phyloP scores from a whole-genome alignment of 2,329 filamentous ascomycete genomes.

The Sporothrix curviconia region DNA sequence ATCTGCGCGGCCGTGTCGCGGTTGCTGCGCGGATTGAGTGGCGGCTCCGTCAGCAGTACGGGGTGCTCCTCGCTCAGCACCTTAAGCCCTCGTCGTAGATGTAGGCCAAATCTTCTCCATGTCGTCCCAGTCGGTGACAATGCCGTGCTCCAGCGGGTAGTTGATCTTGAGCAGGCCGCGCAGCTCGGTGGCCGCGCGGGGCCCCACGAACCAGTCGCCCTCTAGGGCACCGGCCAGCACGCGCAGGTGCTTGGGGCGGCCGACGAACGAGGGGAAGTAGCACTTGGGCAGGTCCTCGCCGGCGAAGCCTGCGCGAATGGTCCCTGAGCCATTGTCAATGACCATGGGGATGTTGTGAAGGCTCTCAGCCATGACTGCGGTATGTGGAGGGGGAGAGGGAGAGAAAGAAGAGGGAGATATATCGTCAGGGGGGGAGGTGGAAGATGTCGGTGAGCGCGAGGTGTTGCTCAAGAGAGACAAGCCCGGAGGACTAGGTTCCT shows the following conservation, averaged over 20 bases:
- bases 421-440: too few species aligned
- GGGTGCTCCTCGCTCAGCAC: conserved; percentile 98
- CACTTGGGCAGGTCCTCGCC: conserved; percentile 94
- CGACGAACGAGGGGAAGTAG: conserved; percentile 95
- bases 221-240: conserved; percentile 95
- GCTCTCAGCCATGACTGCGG: conserved; percentile 45
- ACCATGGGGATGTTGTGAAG: conserved; percentile 98
- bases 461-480: background rate
- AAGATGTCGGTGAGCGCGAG: background rate
- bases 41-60: conserved; percentile 90
- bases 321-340: conserved; percentile 97
- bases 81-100: conserved; percentile 92
- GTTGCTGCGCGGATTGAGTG: conserved; percentile 90
- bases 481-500: too few species aligned
- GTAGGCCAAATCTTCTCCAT: conserved; percentile 99
- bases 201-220: conserved; percentile 94
- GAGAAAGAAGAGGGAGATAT: too few species aligned
- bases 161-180: conserved; percentile 90
- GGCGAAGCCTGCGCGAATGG: conserved; percentile 93
- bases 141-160: conserved; percentile 93
- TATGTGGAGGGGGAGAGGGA: background rate
- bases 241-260: conserved; percentile 87
- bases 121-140: conserved; percentile 99
- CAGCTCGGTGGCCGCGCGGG: conserved; percentile 78
- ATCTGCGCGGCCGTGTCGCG: conserved; percentile 95